Evolutionary conservation across 768 basidiomycete species (phyloP), one percentile per base, ranked within the genome.

Genomic region (Guyanaporus albipodus): DNA sequence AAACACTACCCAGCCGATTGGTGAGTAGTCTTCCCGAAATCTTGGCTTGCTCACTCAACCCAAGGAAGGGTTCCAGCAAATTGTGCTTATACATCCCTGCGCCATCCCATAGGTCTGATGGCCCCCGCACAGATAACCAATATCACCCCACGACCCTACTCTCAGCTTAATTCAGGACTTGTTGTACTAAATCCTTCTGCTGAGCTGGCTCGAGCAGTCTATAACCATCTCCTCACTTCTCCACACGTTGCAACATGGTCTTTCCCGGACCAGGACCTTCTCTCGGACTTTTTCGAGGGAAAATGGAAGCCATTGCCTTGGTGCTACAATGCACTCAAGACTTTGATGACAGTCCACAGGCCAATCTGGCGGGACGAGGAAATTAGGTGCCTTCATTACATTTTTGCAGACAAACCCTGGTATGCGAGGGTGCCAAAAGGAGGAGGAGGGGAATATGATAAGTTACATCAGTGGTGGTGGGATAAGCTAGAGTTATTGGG

Each of bases 211-310:
- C 61, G 75, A 14, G 64, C 63, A 8, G 74, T 98, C 61, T 50
- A 69, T 65, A 39, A 64, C 64, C 42, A 69, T 77, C 44, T 68
- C 23, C 26, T 54, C 44, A 77, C 70, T 5, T 79, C 77, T 8
- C 76, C 79, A 3, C 70, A 74, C 9, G 70, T 87, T 8, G 48
- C 73, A 4, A 70, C 70, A 0, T 83, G 77, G 71, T 66, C 64
- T n/a, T 96, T 97, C 64, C 83, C 91, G 1, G 95, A 99, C 66
- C 95, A 99, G 65, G 95, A 99, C 56, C 75, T 96, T 26, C 78
- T 97, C 26, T 78, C 93, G 2, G 78, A 76, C 26, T 79, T 82
- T 60, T 98, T 95, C 72, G 67, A 74, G 45, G 86, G 85, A 15
- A 81, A 67, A 61, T 93, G 90, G 88, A 76, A 72, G 43, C 83